A percentile compares a stretch with the other conserved stretches of the same genome.
phyloP scores from a whole-genome alignment of 2,329 filamentous ascomycete species.

The Claviceps purpurea region DNA sequence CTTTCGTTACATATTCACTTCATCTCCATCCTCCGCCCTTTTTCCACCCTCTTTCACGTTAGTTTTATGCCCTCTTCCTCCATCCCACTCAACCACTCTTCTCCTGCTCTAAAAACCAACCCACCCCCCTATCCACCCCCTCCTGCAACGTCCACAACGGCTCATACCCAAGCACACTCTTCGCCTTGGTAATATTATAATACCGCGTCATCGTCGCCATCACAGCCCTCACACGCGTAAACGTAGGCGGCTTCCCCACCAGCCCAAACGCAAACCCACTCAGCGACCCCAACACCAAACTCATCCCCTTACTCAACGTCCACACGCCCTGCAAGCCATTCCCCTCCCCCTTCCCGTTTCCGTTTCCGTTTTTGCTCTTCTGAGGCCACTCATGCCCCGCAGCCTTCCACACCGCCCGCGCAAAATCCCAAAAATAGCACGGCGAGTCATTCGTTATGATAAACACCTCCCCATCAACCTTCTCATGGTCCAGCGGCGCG shows the following conservation, averaged over 20 bases:
- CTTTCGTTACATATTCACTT: no score
- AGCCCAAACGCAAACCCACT: constrained; percentile 39
- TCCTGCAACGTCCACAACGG: constrained; percentile 55
- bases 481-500: constrained; percentile 55
- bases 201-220: constrained; percentile 66
- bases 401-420: constrained; percentile 60
- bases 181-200: constrained; percentile 66
- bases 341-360: neutral
- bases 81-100: constrained; percentile 8
- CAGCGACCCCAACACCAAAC: constrained; percentile 36
- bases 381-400: constrained; percentile 32
- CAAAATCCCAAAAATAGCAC: constrained; percentile 84
- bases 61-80: no score
- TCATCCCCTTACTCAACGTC: constrained; percentile 37
- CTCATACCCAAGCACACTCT: constrained; percentile 52
- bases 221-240: constrained; percentile 46
- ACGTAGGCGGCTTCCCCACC: constrained; percentile 39
- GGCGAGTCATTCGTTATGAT: constrained; percentile 84
- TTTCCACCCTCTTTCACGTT: no score
- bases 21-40: no score
- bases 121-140: constrained; percentile 41
- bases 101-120: constrained; percentile 41
- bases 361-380: no score
- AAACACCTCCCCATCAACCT: constrained; percentile 74
- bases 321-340: constrained; percentile 39